A percentile compares a stretch with the other conserved stretches of the same genome.
phyloP scores from a whole-genome alignment of 345 rosid species.

The Brassica cretica region DNA sequence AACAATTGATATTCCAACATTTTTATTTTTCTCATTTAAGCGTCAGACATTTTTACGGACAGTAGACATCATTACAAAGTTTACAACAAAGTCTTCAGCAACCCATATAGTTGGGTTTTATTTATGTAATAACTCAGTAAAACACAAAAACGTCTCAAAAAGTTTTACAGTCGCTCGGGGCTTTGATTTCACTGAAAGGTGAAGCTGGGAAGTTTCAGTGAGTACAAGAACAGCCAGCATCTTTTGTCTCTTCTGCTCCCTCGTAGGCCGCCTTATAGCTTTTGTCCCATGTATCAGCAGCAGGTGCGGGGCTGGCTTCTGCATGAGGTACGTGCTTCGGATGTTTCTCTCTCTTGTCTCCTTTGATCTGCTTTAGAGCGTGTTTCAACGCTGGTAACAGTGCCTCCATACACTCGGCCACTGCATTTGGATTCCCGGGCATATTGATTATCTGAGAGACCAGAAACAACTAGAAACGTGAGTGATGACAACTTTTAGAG shows the following conservation, averaged over 20 bases:
- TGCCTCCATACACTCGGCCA: constrained; percentile 93
- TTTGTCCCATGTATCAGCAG: constrained; percentile 67
- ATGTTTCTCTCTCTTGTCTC: constrained; percentile 93
- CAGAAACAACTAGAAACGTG: not conserved
- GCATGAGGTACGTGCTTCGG: constrained; percentile 85
- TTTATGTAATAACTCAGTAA: not conserved
- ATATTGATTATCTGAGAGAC: constrained; percentile 76
- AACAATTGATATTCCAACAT: not conserved
- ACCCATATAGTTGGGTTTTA: not conserved
- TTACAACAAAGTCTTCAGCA: not conserved
- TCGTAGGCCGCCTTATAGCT: constrained; percentile 62
- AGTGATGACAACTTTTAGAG: constrained; percentile 18
- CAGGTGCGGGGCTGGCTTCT: constrained; percentile 46
- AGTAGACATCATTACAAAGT: constrained; percentile 14
- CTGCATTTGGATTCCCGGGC: constrained; percentile 98
- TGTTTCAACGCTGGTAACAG: constrained; percentile 87
- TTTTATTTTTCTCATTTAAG: not conserved
- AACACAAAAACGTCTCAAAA: constrained; percentile 2
- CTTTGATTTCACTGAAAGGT: not conserved
- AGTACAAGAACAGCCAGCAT: constrained; percentile 57
- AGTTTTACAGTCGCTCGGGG: not conserved
- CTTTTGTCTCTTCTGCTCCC: constrained; percentile 22
- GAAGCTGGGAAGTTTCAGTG: constrained; percentile 42
- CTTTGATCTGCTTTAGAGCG: constrained; percentile 86
- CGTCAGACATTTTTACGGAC: not conserved